Conservation (phyloP, 2,329 filamentous ascomycete genomes). For the Fusarium sp. region DNA sequence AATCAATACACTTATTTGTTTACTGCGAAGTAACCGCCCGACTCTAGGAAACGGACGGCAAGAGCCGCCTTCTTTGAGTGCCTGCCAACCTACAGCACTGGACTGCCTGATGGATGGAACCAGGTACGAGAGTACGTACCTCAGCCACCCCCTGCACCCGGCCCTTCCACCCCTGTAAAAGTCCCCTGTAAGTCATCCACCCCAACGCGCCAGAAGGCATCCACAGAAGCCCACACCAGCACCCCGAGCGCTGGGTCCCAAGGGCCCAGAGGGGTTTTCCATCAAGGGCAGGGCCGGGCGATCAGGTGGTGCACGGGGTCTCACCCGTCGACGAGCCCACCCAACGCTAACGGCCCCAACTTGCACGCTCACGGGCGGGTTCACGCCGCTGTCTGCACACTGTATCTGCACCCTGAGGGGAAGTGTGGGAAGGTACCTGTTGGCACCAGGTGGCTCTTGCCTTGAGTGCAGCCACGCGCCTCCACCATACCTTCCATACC, state of each 20-base stretch:
- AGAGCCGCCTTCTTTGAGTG: not conserved
- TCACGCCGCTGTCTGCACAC: constrained; percentile 36
- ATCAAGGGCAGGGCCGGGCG: constrained; percentile 19
- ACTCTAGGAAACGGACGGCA: too few relatives aligned
- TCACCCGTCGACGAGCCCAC: constrained; percentile 18
- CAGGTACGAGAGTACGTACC: constrained; percentile 5
- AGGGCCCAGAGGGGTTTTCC: too few relatives aligned
- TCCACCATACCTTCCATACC: too few relatives aligned
- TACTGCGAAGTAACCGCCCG: too few relatives aligned
- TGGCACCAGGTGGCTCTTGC: constrained; percentile 12
- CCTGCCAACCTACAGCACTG: not conserved
- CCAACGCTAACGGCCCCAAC: constrained; percentile 29
- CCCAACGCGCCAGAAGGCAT: constrained; percentile 21
- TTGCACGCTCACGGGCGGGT: constrained; percentile 25
- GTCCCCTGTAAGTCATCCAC: constrained; percentile 12
- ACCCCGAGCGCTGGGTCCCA: constrained; percentile 12
- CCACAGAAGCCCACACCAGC: constrained; percentile 5
- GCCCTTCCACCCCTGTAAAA: not conserved
- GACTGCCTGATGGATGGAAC: too few relatives aligned
- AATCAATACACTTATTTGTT: too few relatives aligned
- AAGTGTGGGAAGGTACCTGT: constrained; percentile 22
- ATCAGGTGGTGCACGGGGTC: constrained; percentile 39
- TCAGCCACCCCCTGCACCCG: not conserved
- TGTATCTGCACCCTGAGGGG: constrained; percentile 26
- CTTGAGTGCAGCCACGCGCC: constrained; percentile 23